Evolutionary conservation across 2,329 filamentous ascomycete species (phyloP).

Genomic region (Shiraia sp.): DNA sequence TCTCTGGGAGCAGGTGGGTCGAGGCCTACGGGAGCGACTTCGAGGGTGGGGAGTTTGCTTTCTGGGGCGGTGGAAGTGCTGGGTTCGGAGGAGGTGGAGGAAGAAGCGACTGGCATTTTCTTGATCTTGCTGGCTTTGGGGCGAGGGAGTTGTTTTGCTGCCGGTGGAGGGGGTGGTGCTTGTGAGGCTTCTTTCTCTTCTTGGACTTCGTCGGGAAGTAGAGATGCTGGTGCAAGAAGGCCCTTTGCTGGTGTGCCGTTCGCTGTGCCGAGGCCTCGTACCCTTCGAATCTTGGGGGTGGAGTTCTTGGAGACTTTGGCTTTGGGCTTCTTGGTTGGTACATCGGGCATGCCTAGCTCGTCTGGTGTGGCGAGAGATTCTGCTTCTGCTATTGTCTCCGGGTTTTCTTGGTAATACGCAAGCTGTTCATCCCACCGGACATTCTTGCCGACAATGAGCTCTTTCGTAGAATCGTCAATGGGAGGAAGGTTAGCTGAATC

Average conservation of each 20-base stretch:
- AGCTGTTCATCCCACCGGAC: slow-evolving; percentile 54
- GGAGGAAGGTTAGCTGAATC: slow-evolving; percentile 28
- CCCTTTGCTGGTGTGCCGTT: slow-evolving; percentile 47
- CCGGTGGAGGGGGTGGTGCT: slow-evolving; percentile 5
- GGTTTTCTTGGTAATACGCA: slow-evolving; percentile 50
- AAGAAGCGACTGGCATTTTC: slow-evolving; percentile 25
- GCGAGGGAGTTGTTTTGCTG: slow-evolving; percentile 18
- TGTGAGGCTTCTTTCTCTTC: slow-evolving; percentile 24
- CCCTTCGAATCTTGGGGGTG: slow-evolving; percentile 40
- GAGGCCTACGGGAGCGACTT: slow-evolving; percentile 26
- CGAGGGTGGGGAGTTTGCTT: slow-evolving; percentile 22
- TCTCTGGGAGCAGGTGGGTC: slow-evolving; percentile 14
- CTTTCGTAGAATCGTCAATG: slow-evolving; percentile 14
- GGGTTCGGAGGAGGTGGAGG: too few species aligned
- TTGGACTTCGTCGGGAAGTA: slow-evolving; percentile 33
- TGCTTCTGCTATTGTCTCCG: slow-evolving; percentile 36
- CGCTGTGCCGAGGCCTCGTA: slow-evolving; percentile 36
- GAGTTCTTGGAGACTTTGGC: slow-evolving; percentile 27
- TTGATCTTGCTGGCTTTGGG: slow-evolving; percentile 24
- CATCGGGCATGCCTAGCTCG: slow-evolving; percentile 30
- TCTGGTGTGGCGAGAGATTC: slow-evolving; percentile 37
- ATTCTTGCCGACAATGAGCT: slow-evolving; percentile 31
- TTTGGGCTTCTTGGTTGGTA: slow-evolving; percentile 24
- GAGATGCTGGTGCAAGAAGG: slow-evolving; percentile 30
- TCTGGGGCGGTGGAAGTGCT: slow-evolving; percentile 8